Evolutionary conservation across 345 rosid genomes (phyloP).

Genomic region (Theobroma cacao): DNA sequence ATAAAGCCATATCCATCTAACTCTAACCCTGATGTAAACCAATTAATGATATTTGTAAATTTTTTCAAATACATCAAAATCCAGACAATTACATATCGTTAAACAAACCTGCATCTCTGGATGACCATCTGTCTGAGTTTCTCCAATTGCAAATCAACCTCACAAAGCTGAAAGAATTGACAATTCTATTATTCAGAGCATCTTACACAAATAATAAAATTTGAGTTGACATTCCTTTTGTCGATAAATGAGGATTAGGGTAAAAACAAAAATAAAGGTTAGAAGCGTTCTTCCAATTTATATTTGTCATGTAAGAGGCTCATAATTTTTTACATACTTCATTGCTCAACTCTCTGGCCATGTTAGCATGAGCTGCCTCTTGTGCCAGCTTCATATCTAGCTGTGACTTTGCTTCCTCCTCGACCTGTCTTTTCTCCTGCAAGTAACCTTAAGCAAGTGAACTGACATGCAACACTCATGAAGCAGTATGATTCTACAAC

Average conservation of each 20-base stretch:
- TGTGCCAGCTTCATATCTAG: constrained; percentile 45
- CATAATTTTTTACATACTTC: constrained; percentile 42
- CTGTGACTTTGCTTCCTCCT: constrained; percentile 48
- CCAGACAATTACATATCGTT: background rate
- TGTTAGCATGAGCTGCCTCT: constrained; percentile 56
- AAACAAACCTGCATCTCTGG: constrained; percentile 63
- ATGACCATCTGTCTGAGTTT: constrained; percentile 55
- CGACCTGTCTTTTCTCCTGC: constrained; percentile 63
- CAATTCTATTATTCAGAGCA: constrained; percentile 6
- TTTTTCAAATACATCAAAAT: background rate
- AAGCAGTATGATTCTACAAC: constrained; percentile 4
- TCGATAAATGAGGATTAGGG: background rate
- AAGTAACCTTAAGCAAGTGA: constrained; percentile 7
- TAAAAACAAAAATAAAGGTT: background rate
- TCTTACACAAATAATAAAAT: background rate
- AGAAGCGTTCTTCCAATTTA: background rate
- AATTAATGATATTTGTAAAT: background rate
- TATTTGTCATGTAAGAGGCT: background rate
- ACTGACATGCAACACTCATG: background rate
- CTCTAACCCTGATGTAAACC: constrained; percentile 2
- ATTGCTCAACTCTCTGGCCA: constrained; percentile 54
- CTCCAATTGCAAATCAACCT: constrained; percentile 57
- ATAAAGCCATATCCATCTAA: background rate
- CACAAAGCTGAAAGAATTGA: constrained; percentile 49
- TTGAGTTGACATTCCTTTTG: background rate